A percentile compares a stretch with the other conserved stretches of the same genome.
These are phyloP conservation scores for Nigrospora oryzae DNA, from an alignment of 2,329 filamentous ascomycete genomes.

Conservation along the genomic window DNA sequence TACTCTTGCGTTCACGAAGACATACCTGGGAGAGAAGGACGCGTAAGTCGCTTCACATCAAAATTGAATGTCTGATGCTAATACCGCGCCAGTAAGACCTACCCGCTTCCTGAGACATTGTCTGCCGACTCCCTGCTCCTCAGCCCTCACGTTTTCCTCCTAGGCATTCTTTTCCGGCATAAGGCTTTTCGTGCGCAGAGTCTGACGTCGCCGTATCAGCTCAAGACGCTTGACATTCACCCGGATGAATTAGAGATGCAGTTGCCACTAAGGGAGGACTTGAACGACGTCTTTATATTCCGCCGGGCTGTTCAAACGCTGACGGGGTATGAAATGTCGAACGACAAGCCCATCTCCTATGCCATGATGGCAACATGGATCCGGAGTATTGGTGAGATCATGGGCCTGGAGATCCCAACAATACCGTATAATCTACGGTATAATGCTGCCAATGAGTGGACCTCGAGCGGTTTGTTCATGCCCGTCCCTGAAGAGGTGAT, in stretches of 20 bases:
- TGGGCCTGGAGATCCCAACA: slow-evolving; percentile 6
- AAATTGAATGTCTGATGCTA: slow-evolving; percentile 7
- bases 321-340: slow-evolving; percentile 10
- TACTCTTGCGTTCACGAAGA: slow-evolving; percentile 14
- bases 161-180: slow-evolving; percentile 18
- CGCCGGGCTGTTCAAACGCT: slow-evolving; percentile 9
- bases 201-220: slow-evolving; percentile 10
- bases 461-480: slow-evolving; percentile 10
- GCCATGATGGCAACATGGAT: slow-evolving; percentile 10
- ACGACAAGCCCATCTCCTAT: slow-evolving; percentile 9
- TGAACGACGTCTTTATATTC: slow-evolving; percentile 15
- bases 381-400: slow-evolving; percentile 9
- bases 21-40: slow-evolving; percentile 12
- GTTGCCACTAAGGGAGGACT: slow-evolving; percentile 6
- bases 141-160: slow-evolving; percentile 22
- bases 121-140: slow-evolving; percentile 25
- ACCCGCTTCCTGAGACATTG: slow-evolving; percentile 24
- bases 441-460: slow-evolving; percentile 9
- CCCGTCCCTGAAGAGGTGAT: background rate
- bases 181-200: slow-evolving; percentile 12
- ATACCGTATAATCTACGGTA: slow-evolving; percentile 13
- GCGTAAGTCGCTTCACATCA: slow-evolving; percentile 7
- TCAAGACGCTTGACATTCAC: slow-evolving; percentile 16
- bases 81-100: slow-evolving; percentile 13
- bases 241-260: slow-evolving; percentile 12